Evolutionary conservation across 2,329 filamentous ascomycete species (phyloP).

Genomic region (Colletotrichum sp.): DNA sequence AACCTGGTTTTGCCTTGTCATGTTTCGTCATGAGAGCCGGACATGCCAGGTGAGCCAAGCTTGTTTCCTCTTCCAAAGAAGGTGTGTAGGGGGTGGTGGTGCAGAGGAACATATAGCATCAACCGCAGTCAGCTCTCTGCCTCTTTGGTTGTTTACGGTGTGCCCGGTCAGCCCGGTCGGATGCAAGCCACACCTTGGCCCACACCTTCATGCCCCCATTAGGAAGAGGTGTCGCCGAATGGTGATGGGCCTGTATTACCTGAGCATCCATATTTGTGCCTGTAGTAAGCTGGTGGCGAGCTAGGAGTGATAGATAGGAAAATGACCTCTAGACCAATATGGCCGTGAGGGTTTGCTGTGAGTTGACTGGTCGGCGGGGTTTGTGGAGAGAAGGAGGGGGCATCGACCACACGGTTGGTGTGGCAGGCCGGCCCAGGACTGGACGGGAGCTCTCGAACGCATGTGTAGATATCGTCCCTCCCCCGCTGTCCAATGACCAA

Average conservation of each 20-base stretch:
- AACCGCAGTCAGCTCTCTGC: background rate
- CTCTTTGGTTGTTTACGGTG: background rate
- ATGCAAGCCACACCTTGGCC: background rate
- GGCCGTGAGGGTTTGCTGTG: background rate
- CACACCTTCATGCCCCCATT: background rate
- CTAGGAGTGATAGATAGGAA: background rate
- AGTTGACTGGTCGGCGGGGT: background rate
- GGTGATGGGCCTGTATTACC: background rate
- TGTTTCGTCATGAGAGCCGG: background rate
- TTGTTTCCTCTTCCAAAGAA: background rate
- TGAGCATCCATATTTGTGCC: background rate
- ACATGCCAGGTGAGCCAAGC: background rate
- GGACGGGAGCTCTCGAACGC: background rate
- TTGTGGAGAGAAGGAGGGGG: background rate
- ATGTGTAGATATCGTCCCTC: background rate
- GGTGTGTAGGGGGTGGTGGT: background rate
- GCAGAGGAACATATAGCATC: background rate
- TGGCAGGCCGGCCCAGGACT: background rate
- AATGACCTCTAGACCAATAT: background rate
- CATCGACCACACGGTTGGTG: background rate
- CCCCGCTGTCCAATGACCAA: background rate
- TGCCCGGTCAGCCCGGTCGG: conserved; percentile 7
- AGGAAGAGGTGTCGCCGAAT: background rate
- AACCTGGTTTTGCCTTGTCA: background rate
- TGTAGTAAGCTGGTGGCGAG: background rate